Evolutionary conservation across 2,329 filamentous ascomycete genomes (phyloP).

Genomic region (Penicillium hesseltinei): DNA sequence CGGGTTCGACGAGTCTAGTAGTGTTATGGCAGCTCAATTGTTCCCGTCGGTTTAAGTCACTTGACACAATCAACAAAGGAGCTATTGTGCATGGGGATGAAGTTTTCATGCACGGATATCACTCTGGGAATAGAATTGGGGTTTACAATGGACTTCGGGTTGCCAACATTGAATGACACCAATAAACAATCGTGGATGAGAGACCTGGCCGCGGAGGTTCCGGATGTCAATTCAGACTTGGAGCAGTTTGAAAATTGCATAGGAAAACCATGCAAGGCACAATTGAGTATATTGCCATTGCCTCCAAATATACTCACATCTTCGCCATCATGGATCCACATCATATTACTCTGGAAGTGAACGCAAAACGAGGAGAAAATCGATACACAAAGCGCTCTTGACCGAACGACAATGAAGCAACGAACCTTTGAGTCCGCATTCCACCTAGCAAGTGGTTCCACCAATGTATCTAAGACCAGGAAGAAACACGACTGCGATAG

Average conservation of each 20-base stretch:
- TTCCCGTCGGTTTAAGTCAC: not conserved
- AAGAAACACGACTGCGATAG: not conserved
- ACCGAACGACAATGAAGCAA: no score
- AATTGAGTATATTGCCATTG: slow-evolving; percentile 1
- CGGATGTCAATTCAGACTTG: no score
- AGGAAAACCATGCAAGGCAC: not conserved
- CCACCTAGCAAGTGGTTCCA: not conserved
- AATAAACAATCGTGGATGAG: no score
- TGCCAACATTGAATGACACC: no score
- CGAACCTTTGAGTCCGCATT: not conserved
- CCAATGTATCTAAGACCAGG: not conserved
- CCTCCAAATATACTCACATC: slow-evolving; percentile 1
- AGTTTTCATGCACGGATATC: no score
- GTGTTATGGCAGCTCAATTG: no score
- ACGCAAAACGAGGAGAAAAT: not conserved
- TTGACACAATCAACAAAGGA: not conserved
- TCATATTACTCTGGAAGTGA: not conserved
- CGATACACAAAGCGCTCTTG: not conserved
- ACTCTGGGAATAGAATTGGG: no score
- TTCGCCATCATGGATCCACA: not conserved
- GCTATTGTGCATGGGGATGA: not conserved
- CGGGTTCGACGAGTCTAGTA: no score
- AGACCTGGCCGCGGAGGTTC: no score
- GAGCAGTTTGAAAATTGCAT: no score
- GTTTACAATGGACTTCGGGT: no score